A percentile compares a stretch with the other conserved stretches of the same genome.
phyloP scores from a whole-genome alignment of 1,139 yeast species.

The Hyphopichia wangnamkhiaoensis region DNA sequence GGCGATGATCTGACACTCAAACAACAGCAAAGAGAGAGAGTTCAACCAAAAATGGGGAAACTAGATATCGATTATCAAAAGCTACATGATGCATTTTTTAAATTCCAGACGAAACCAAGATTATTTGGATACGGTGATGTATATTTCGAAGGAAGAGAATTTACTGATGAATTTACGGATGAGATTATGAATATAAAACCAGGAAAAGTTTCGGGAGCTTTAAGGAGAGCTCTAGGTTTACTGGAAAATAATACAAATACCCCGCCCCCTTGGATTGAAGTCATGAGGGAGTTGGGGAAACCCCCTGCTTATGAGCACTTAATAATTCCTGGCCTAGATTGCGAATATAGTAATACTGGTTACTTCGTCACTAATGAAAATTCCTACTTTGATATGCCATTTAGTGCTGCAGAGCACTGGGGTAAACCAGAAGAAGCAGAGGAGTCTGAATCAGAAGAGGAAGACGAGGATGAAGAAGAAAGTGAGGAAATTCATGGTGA shows the following conservation, averaged over 20 bases:
- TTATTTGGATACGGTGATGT: conserved; percentile 72
- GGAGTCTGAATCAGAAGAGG: conserved; percentile 26
- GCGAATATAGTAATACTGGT: conserved; percentile 39
- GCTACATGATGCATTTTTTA: conserved; percentile 84
- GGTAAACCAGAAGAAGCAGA: conserved; percentile 41
- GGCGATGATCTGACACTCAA: conserved; percentile 56
- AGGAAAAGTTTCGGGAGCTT: conserved; percentile 61
- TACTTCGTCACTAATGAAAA: conserved; percentile 18
- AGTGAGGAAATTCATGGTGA: conserved; percentile 12
- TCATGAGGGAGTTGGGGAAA: conserved; percentile 72
- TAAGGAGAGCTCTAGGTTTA: conserved; percentile 72
- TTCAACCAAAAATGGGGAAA: conserved; percentile 87
- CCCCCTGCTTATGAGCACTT: conserved; percentile 83
- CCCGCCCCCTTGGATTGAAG: conserved; percentile 81
- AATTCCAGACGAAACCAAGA: conserved; percentile 72
- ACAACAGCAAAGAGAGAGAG: conserved; percentile 78
- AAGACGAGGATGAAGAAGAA: conserved; percentile 17
- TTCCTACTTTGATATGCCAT: conserved; percentile 15
- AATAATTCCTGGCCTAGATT: conserved; percentile 56
- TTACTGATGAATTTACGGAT: conserved; percentile 43
- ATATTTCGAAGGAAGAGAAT: conserved; percentile 77
- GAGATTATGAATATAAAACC: conserved; percentile 53
- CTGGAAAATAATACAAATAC: conserved; percentile 47
- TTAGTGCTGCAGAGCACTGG: conserved; percentile 31
- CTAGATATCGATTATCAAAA: conserved; percentile 85